These are phyloP conservation scores for Aspergillus nanangensis DNA, from an alignment of 495 filamentous ascomycete species.

Conservation along the genomic window DNA sequence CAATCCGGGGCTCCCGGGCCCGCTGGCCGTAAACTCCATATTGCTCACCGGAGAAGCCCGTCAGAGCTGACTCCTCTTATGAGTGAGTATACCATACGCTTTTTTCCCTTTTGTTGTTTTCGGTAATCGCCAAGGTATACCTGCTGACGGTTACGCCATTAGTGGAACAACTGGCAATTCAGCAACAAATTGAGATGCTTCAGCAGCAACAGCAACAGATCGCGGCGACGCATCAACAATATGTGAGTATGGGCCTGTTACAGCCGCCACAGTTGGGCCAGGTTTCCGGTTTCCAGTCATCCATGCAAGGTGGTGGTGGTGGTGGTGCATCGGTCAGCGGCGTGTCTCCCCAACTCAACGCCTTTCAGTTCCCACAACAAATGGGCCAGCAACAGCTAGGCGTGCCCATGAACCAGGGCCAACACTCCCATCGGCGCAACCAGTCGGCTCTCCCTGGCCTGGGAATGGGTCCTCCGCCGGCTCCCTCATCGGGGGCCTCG, in stretches of 20 bases:
- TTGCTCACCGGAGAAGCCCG: constrained; percentile 94
- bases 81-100: constrained; percentile 84
- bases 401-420: constrained; percentile 71
- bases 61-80: constrained; percentile 97
- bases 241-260: constrained; percentile 94
- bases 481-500: constrained; percentile 91
- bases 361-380: constrained; percentile 90
- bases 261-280: constrained; percentile 74
- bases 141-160: not conserved
- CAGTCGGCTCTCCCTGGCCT: constrained; percentile 95
- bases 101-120: constrained; percentile 3
- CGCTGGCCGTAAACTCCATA: constrained; percentile 86
- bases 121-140: constrained; percentile 6
- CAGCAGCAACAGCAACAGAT: constrained; percentile 99
- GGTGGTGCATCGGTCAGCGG: constrained; percentile 60
- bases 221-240: constrained; percentile 91
- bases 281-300: constrained; percentile 62
- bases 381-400: constrained; percentile 71
- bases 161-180: constrained; percentile 99
- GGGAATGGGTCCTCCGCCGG: constrained; percentile 83
- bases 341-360: constrained; percentile 73
- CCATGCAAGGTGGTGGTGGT: constrained; percentile 53
- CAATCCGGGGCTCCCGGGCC: constrained; percentile 75
- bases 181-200: constrained; percentile 96
- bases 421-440: constrained; percentile 88